Percentiles rank a stretch among this genome's conserved stretches.
phyloP scores from a whole-genome alignment of 2,329 filamentous ascomycete species.

The Fusarium sp. region DNA sequence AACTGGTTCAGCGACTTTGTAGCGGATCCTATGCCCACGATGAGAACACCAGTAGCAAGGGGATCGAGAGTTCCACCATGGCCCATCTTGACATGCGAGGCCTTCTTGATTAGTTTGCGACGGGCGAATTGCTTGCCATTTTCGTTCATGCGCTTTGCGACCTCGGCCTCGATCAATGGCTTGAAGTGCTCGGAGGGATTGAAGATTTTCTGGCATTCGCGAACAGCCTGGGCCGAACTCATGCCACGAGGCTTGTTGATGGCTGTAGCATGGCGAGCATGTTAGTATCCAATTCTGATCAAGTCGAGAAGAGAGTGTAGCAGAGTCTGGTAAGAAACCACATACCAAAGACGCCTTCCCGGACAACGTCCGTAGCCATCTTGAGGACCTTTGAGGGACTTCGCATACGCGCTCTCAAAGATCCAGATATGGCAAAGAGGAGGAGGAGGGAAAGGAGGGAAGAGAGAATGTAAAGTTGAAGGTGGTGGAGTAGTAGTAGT shows the following conservation, averaged over 20 bases:
- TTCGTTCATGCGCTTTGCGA: constrained; percentile 64
- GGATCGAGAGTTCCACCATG: constrained; percentile 97
- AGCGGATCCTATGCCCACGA: constrained; percentile 85
- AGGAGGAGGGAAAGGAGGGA: constrained; percentile 7
- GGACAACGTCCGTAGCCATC: constrained; percentile 63
- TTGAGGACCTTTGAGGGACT: constrained; percentile 49
- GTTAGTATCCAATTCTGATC: constrained; percentile 13
- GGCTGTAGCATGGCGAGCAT: constrained; percentile 60
- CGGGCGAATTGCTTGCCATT: constrained; percentile 67
- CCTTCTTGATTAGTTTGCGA: constrained; percentile 64
- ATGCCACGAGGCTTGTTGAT: constrained; percentile 91
- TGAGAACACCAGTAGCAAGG: constrained; percentile 90
- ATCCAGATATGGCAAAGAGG: constrained; percentile 8
- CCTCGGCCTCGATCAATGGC: constrained; percentile 76
- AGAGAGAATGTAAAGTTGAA: constrained; percentile 18
- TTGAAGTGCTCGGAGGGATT: constrained; percentile 81
- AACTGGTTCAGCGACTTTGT: constrained; percentile 86
- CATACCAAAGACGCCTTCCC: constrained; percentile 68
- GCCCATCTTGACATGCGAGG: constrained; percentile 86
- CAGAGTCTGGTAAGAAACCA: constrained; percentile 22
- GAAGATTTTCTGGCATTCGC: constrained; percentile 85
- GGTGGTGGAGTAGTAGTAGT: constrained; percentile 23
- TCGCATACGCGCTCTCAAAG: constrained; percentile 45
- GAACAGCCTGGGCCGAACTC: constrained; percentile 89
- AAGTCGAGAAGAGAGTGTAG: not conserved